A percentile compares a stretch with the other conserved stretches of the same genome.
Conservation (phyloP, 805 yeast species). For the Suhomyces pyralidae region DNA sequence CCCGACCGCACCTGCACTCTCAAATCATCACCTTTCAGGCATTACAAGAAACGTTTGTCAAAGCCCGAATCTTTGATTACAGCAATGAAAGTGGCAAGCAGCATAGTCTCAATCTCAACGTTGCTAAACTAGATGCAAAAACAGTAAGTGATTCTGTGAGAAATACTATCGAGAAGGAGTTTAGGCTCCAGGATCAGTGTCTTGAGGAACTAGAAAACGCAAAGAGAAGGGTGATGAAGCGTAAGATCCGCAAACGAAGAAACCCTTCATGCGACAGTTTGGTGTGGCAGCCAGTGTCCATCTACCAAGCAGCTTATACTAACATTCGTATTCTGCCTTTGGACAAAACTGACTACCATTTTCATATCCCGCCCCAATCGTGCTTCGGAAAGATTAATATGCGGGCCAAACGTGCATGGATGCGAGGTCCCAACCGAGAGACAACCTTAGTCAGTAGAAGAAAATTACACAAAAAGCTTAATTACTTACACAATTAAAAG, state of each 20-base stretch:
- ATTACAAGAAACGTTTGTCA: not conserved
- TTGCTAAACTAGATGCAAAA: not conserved
- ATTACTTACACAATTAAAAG: too few relatives aligned
- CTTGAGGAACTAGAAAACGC: not conserved
- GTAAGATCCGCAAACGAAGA: slow-evolving; percentile 3
- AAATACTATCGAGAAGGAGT: slow-evolving; percentile 13
- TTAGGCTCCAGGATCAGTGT: slow-evolving; percentile 14
- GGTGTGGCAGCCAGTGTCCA: slow-evolving; percentile 31
- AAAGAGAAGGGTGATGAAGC: not conserved
- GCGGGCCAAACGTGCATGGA: slow-evolving; percentile 40
- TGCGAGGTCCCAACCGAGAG: slow-evolving; percentile 18
- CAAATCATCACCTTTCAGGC: not conserved
- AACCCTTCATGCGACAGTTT: slow-evolving; percentile 6
- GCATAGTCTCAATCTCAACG: not conserved
- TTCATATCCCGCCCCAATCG: slow-evolving; percentile 26
- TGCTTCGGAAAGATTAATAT: slow-evolving; percentile 41
- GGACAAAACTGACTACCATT: slow-evolving; percentile 27
- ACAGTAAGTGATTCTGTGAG: slow-evolving; percentile 10
- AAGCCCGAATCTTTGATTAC: not conserved
- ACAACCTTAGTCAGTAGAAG: not conserved
- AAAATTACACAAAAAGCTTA: not conserved
- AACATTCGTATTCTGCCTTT: slow-evolving; percentile 25
- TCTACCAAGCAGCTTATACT: slow-evolving; percentile 30
- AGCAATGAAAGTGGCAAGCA: not conserved
- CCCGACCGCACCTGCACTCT: not conserved